Conservation (phyloP, 2,329 filamentous ascomycete species). For the Periconia macrospinosa region DNA sequence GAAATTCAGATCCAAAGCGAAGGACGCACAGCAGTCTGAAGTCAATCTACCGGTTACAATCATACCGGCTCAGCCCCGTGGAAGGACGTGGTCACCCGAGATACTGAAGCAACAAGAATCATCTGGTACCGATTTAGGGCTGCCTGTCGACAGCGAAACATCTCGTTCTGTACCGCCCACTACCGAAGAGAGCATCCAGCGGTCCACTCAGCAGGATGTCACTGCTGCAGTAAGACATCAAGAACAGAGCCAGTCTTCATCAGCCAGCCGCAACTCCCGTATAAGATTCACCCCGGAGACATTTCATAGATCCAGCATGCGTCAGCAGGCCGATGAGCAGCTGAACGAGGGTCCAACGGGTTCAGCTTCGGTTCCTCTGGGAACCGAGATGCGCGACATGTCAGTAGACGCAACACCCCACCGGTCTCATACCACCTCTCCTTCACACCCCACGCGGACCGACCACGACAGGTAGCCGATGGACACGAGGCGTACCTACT, state of each 20-base stretch:
- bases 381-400: constrained; percentile 15
- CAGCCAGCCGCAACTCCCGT: constrained; percentile 19
- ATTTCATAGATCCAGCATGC: constrained; percentile 12
- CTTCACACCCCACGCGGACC: constrained; percentile 17
- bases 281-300: constrained; percentile 29
- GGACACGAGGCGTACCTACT: constrained; percentile 5
- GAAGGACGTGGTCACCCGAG: constrained; percentile 58
- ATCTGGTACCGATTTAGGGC: constrained; percentile 11
- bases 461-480: constrained; percentile 36
- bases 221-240: neutral
- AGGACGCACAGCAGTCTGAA: constrained; percentile 36
- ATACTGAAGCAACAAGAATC: constrained; percentile 28
- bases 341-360: neutral
- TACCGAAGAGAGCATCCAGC: neutral
- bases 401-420: neutral
- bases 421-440: constrained; percentile 4
- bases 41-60: constrained; percentile 59
- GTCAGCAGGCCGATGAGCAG: constrained; percentile 9
- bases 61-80: constrained; percentile 61
- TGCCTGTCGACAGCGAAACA: constrained; percentile 20
- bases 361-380: constrained; percentile 10
- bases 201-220: neutral
- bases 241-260: constrained; percentile 6
- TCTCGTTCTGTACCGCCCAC: constrained; percentile 10
- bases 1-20: constrained; percentile 45